Conservation (phyloP, 306 rosid genomes). For the Mimosa pudica region DNA sequence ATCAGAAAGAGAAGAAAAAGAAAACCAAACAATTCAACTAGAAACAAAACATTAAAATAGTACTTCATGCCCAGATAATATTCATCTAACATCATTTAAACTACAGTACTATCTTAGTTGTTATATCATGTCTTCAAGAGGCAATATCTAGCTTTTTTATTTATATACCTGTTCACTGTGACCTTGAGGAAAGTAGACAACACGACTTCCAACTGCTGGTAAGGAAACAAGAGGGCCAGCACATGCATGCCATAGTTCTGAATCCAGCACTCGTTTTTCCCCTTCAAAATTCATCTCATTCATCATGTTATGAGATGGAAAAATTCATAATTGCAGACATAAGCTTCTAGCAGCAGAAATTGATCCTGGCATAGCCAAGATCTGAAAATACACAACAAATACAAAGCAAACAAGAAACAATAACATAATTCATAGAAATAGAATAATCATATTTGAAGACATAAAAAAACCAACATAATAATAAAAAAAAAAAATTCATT, state of each 20-base stretch:
- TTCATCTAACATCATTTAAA: not conserved
- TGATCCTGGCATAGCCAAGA: constrained; percentile 9
- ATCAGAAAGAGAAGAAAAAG: not conserved
- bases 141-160: not conserved
- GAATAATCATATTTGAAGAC: not conserved
- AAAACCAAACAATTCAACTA: constrained; percentile 1
- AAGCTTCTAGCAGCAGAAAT: not conserved
- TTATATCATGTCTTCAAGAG: not conserved
- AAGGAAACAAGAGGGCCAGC: constrained; percentile 96
- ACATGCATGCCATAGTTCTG: constrained; percentile 99
- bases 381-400: not conserved
- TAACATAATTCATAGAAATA: not conserved
- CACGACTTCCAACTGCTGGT: constrained; percentile 87
- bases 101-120: not conserved
- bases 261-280: constrained; percentile 41
- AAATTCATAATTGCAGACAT: not conserved
- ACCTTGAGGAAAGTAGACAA: constrained; percentile 94
- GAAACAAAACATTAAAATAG: not conserved
- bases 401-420: too few relatives aligned
- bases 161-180: constrained; percentile 90
- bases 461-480: not conserved
- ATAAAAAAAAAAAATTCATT: not conserved
- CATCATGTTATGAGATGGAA: not conserved
- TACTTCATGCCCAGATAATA: not conserved
- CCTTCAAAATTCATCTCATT: constrained; percentile 9